A percentile compares a stretch with the other conserved stretches of the same genome.
These are phyloP conservation scores for Podospora pseudopauciseta DNA, from an alignment of 495 filamentous ascomycete genomes.

Conservation along the genomic window DNA sequence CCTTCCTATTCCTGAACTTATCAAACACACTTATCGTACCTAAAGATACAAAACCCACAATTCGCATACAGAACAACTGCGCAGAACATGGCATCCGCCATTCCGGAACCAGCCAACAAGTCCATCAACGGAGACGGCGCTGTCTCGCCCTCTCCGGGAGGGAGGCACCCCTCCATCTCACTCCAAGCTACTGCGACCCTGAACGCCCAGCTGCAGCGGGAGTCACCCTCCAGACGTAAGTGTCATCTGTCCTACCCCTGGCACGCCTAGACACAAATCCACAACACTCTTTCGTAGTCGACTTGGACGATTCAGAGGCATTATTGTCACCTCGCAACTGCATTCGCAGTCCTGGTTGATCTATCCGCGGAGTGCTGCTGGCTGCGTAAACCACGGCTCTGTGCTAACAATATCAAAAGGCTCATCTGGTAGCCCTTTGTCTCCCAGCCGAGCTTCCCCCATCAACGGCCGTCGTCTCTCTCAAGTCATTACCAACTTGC, in stretches of 20 bases:
- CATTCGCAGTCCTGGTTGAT: too few relatives aligned
- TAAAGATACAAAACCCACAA: neutral
- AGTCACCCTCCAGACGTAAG: slow-evolving; percentile 56
- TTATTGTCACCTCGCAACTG: too few relatives aligned
- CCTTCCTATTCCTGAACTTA: too few relatives aligned
- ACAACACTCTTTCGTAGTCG: too few relatives aligned
- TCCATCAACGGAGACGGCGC: slow-evolving; percentile 33
- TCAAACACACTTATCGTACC: neutral
- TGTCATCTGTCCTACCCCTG: neutral
- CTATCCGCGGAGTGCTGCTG: too few relatives aligned
- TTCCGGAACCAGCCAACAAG: slow-evolving; percentile 41
- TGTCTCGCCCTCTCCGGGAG: slow-evolving; percentile 48
- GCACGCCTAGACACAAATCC: neutral
- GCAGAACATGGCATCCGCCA: slow-evolving; percentile 36
- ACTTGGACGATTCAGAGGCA: too few relatives aligned
- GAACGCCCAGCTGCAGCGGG: slow-evolving; percentile 65
- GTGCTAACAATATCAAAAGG: slow-evolving; percentile 34
- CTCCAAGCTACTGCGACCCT: slow-evolving; percentile 65
- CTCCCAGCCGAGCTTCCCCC: slow-evolving; percentile 52
- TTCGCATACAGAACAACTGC: neutral
- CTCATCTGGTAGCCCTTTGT: slow-evolving; percentile 53
- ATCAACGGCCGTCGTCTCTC: slow-evolving; percentile 62
- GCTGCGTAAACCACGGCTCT: neutral
- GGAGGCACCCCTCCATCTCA: slow-evolving; percentile 57
- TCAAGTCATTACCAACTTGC: slow-evolving; percentile 67